phyloP scores from a whole-genome alignment of 371 early-diverging fungal genomes.

The Amoeboaphelidium occidentale region DNA sequence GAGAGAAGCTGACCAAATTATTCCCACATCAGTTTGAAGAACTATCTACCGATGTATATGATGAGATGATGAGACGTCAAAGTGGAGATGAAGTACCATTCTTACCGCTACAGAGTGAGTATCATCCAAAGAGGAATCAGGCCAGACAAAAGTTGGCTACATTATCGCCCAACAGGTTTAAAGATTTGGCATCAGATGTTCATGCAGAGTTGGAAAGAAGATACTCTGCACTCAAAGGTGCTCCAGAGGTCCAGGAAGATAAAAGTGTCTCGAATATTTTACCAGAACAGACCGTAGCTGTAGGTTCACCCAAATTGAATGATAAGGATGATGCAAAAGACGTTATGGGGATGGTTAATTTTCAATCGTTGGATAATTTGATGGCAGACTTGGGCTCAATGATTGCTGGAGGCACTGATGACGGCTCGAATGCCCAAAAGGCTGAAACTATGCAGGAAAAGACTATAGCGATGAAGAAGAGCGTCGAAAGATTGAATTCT shows the following conservation, averaged over 20 bases:
- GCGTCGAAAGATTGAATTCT: too few relatives aligned
- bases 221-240: too few relatives aligned
- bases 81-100: slow-evolving; percentile 39
- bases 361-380: slow-evolving; percentile 40
- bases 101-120: slow-evolving; percentile 50
- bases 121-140: slow-evolving; percentile 85
- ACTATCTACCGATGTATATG: slow-evolving; percentile 80
- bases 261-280: neutral
- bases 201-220: slow-evolving; percentile 46
- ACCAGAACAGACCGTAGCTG: neutral
- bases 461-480: too few relatives aligned
- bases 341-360: slow-evolving; percentile 13
- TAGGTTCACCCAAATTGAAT: neutral
- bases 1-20: slow-evolving; percentile 60
- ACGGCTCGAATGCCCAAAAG: too few relatives aligned
- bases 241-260: slow-evolving; percentile 13
- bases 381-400: slow-evolving; percentile 61
- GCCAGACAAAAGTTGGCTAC: slow-evolving; percentile 89
- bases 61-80: slow-evolving; percentile 54
- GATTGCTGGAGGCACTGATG: slow-evolving; percentile 16
- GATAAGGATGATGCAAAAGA: neutral
- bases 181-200: slow-evolving; percentile 1
- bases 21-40: slow-evolving; percentile 69
- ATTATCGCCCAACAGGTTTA: slow-evolving; percentile 51
- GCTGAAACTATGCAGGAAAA: too few relatives aligned